Percentiles rank a stretch among this genome's conserved stretches.
Evolutionary conservation across 2,329 filamentous ascomycete genomes (phyloP).

Genomic region (Rachicladosporium sp.): DNA sequence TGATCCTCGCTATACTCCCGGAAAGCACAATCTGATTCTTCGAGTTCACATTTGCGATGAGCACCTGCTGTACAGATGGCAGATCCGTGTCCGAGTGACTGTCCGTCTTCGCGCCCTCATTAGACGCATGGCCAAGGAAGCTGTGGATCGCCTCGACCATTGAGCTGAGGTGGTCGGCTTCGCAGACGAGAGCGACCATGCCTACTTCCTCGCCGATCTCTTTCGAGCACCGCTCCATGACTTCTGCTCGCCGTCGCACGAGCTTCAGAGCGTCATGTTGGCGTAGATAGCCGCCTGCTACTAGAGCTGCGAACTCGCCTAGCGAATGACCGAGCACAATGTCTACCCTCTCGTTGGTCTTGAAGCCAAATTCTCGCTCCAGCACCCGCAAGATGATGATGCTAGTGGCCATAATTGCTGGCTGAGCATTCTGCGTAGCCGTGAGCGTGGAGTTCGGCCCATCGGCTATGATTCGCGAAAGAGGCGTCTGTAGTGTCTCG

Average conservation of each 20-base stretch:
- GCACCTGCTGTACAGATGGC: constrained; percentile 71
- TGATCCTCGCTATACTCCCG: constrained; percentile 73
- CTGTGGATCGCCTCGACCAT: constrained; percentile 65
- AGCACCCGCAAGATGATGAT: constrained; percentile 80
- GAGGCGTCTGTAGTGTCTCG: constrained; percentile 56
- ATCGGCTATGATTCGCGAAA: constrained; percentile 66
- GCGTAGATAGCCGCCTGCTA: constrained; percentile 66
- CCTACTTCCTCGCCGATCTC: constrained; percentile 65
- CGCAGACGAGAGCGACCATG: constrained; percentile 87
- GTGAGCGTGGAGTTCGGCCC: constrained; percentile 69
- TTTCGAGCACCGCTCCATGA: constrained; percentile 67
- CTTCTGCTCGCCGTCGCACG: constrained; percentile 64
- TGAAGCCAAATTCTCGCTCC: constrained; percentile 73
- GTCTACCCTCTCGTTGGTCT: constrained; percentile 57
- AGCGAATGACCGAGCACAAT: constrained; percentile 81
- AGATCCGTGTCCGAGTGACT: constrained; percentile 45
- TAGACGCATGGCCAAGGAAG: constrained; percentile 56
- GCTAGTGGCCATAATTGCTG: constrained; percentile 90
- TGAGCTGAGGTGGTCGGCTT: constrained; percentile 58
- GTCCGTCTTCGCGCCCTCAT: constrained; percentile 53
- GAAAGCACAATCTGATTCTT: constrained; percentile 94
- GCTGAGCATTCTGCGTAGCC: constrained; percentile 76
- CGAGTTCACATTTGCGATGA: constrained; percentile 88
- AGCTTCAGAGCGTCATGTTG: constrained; percentile 69
- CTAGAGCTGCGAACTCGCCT: constrained; percentile 84